These are phyloP conservation scores for Paulownia fortunei DNA, from an alignment of 257 asterid species.

Conservation along the genomic window DNA sequence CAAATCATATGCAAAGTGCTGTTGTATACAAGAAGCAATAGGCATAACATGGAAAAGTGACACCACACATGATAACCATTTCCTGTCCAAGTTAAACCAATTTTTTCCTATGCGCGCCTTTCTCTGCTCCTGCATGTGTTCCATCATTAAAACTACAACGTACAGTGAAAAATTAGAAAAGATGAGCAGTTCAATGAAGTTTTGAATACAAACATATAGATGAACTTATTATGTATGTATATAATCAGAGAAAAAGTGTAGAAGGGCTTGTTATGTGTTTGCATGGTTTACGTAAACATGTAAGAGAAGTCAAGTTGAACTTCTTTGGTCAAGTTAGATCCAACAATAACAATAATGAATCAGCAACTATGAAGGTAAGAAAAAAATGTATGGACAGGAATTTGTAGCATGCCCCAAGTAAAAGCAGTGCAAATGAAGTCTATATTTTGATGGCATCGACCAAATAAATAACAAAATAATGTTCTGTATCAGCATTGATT, in stretches of 20 bases:
- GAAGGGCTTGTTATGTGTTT: background rate
- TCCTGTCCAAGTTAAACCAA: background rate
- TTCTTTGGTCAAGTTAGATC: background rate
- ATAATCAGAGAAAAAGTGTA: background rate
- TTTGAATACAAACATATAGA: background rate
- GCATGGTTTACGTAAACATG: background rate
- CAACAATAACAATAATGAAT: background rate
- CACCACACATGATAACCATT: conserved; percentile 30
- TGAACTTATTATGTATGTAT: conserved; percentile 1
- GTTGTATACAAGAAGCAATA: conserved; percentile 28
- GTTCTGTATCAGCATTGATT: background rate
- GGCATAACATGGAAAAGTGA: conserved; percentile 26
- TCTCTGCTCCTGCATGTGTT: too few species aligned
- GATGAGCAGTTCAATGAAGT: background rate
- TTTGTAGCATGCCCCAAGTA: background rate
- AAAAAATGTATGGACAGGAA: background rate
- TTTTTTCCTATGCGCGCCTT: background rate
- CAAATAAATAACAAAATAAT: too few species aligned
- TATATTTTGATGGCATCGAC: too few species aligned
- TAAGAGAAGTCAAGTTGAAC: background rate
- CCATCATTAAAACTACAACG: background rate
- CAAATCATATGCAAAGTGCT: conserved; percentile 32
- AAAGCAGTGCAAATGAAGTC: too few species aligned
- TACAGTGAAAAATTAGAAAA: background rate
- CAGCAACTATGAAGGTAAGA: background rate